Evolutionary conservation across 2,329 filamentous ascomycete species (phyloP).

Genomic region (Claviceps cyperi): DNA sequence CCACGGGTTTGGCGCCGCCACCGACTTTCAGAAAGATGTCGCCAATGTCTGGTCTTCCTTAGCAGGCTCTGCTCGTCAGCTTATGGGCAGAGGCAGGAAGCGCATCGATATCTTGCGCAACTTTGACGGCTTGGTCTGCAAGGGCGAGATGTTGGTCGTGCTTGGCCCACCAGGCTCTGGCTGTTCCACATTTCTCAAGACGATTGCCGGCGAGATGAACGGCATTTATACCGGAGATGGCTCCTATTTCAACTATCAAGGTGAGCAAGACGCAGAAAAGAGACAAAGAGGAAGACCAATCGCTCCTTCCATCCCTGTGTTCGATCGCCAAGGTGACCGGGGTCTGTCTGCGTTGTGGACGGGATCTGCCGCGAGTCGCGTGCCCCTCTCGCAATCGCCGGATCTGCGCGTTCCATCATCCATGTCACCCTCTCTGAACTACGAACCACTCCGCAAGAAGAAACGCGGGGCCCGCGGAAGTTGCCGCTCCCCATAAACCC

Average conservation of each 20-base stretch:
- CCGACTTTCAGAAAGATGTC: constrained; percentile 58
- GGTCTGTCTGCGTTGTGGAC: not conserved
- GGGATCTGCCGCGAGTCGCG: constrained; percentile 4
- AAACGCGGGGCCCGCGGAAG: constrained; percentile 5
- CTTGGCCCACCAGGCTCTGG: constrained; percentile 59
- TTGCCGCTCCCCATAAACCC: not conserved
- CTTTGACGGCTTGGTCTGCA: constrained; percentile 53
- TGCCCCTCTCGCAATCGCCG: not conserved
- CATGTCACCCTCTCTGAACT: not conserved
- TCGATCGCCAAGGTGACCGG: not conserved
- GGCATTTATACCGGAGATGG: constrained; percentile 58
- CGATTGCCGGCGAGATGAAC: constrained; percentile 68
- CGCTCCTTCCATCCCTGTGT: not conserved
- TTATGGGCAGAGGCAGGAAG: constrained; percentile 36
- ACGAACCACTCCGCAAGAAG: not conserved
- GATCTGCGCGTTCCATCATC: constrained; percentile 2
- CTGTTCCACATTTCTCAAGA: constrained; percentile 76
- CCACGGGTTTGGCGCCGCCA: constrained; percentile 50
- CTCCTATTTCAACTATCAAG: constrained; percentile 73
- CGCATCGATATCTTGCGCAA: constrained; percentile 54
- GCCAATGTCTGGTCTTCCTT: constrained; percentile 43
- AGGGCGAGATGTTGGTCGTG: constrained; percentile 63
- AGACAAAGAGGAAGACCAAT: not conserved
- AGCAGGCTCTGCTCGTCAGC: constrained; percentile 26
- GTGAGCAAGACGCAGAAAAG: constrained; percentile 20